A percentile compares a stretch with the other conserved stretches of the same genome.
Evolutionary conservation across 345 rosid genomes (phyloP).

Genomic region (Euphorbia pulcherrima): DNA sequence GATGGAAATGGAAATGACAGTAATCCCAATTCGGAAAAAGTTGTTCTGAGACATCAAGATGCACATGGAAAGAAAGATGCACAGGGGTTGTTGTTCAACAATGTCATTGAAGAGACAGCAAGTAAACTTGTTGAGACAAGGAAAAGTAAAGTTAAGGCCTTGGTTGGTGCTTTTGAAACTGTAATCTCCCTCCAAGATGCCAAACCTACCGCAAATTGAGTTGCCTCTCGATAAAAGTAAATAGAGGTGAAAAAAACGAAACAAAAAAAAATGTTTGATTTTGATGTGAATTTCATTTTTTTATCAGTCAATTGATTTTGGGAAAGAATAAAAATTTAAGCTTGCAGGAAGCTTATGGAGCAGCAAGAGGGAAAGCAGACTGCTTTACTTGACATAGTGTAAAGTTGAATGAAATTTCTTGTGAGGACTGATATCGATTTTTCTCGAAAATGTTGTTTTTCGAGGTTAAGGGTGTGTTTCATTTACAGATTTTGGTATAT

Average conservation of each 20-base stretch:
- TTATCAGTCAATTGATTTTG: constrained; percentile 10
- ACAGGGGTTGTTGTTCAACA: constrained; percentile 57
- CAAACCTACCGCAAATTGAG: constrained; percentile 34
- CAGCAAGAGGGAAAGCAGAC: constrained; percentile 8
- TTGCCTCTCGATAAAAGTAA: constrained; percentile 16
- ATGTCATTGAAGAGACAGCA: constrained; percentile 92
- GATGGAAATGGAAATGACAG: constrained; percentile 26
- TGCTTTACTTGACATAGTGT: constrained; percentile 19
- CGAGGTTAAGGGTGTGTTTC: constrained; percentile 15
- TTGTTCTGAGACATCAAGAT: constrained; percentile 69
- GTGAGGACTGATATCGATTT: constrained; percentile 23
- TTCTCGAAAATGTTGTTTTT: neutral
- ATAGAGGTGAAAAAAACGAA: neutral
- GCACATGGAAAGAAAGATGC: constrained; percentile 52
- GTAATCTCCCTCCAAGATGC: constrained; percentile 78
- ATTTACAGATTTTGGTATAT: neutral
- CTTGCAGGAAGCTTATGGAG: constrained; percentile 20
- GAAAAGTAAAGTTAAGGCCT: constrained; percentile 90
- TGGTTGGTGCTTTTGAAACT: constrained; percentile 94
- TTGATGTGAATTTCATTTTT: constrained; percentile 7
- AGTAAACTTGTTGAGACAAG: constrained; percentile 73
- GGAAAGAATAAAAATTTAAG: constrained; percentile 25
- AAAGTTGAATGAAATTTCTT: constrained; percentile 6
- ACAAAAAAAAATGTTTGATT: neutral
- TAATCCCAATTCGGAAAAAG: constrained; percentile 37